phyloP scores from a whole-genome alignment of 2,329 filamentous ascomycete species.

The Penicillium glabrum region DNA sequence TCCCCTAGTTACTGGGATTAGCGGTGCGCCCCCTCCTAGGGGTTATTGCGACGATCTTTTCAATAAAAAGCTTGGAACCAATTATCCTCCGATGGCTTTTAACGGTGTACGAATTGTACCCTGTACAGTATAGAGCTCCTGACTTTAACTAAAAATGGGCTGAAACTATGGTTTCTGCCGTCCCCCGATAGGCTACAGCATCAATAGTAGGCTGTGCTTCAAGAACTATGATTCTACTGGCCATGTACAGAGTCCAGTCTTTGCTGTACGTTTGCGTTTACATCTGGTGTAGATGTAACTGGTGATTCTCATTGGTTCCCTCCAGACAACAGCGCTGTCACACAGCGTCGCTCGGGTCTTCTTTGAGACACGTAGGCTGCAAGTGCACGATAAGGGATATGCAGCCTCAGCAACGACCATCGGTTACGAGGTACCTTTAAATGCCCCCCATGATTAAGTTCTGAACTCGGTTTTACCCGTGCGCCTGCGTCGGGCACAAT shows the following conservation, averaged over 20 bases:
- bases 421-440: neutral
- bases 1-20: neutral
- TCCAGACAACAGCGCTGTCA: neutral
- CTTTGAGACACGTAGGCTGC: slow-evolving; percentile 1
- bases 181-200: slow-evolving; percentile 15
- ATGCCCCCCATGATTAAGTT: slow-evolving; percentile 7
- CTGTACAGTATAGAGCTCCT: neutral
- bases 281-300: too few relatives aligned
- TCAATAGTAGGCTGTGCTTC: slow-evolving; percentile 8
- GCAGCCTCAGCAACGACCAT: slow-evolving; percentile 4
- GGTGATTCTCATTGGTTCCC: neutral
- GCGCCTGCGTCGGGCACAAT: slow-evolving; percentile 15
- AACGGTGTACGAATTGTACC: neutral
- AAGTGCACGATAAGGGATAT: slow-evolving; percentile 1
- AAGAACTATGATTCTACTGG: neutral
- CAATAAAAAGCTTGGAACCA: slow-evolving; percentile 1
- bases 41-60: slow-evolving; percentile 4
- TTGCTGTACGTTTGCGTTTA: too few relatives aligned
- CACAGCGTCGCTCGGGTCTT: neutral
- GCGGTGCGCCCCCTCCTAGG: neutral
- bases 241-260: too few relatives aligned
- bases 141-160: neutral
- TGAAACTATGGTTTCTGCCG: slow-evolving; percentile 15
- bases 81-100: slow-evolving; percentile 7
- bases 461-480: slow-evolving; percentile 13